Conservation (phyloP, 352 stramenopile species). For the Thraustotheca clavata region DNA sequence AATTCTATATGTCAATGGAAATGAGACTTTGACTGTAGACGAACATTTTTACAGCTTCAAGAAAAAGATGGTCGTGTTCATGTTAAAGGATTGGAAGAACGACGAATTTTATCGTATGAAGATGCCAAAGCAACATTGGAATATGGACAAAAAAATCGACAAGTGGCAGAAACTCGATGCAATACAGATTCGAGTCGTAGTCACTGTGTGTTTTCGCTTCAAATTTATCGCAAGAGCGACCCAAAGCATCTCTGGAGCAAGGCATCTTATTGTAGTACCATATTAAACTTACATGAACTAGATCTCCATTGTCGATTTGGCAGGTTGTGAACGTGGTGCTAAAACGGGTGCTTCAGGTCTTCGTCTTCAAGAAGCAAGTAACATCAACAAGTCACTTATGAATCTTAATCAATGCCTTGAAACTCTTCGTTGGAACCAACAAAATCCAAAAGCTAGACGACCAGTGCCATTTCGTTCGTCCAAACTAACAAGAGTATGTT, state of each 20-base stretch:
- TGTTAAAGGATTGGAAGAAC: slow-evolving; percentile 71
- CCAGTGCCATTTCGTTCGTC: slow-evolving; percentile 97
- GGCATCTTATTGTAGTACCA: too few species aligned
- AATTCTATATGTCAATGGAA: neutral
- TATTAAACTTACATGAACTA: too few species aligned
- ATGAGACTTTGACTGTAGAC: slow-evolving; percentile 26
- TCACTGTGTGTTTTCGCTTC: slow-evolving; percentile 87
- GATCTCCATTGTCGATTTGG: slow-evolving; percentile 95
- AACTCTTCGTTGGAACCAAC: slow-evolving; percentile 89
- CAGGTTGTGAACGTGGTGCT: slow-evolving; percentile 64
- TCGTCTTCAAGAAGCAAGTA: slow-evolving; percentile 95
- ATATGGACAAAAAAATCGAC: slow-evolving; percentile 53
- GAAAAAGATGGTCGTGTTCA: slow-evolving; percentile 85
- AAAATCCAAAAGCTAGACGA: slow-evolving; percentile 60
- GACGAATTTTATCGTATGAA: slow-evolving; percentile 42
- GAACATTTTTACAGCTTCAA: slow-evolving; percentile 57
- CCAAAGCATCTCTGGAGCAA: slow-evolving; percentile 25
- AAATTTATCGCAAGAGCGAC: slow-evolving; percentile 43
- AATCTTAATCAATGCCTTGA: slow-evolving; percentile 96
- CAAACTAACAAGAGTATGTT: slow-evolving; percentile 86
- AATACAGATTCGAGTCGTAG: slow-evolving; percentile 87
- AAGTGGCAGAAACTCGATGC: slow-evolving; percentile 82
- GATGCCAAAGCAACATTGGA: slow-evolving; percentile 70
- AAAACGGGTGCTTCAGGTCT: slow-evolving; percentile 70
- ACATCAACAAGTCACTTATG: slow-evolving; percentile 98